Percentiles rank a stretch among this genome's conserved stretches.
phyloP scores from a whole-genome alignment of 2,329 filamentous ascomycete species.

The Colletotrichum filicis region DNA sequence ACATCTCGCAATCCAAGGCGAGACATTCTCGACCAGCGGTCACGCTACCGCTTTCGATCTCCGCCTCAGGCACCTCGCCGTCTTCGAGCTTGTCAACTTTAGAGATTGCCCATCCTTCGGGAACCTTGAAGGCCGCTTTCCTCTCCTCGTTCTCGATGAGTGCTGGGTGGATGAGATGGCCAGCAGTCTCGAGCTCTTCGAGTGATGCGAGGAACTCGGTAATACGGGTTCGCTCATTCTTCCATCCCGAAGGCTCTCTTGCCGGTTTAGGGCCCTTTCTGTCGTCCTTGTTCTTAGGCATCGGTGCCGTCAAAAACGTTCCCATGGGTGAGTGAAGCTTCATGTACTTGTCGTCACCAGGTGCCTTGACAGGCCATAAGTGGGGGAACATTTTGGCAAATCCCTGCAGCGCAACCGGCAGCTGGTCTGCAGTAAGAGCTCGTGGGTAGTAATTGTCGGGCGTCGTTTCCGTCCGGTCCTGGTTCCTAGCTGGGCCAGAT shows the following conservation, averaged over 20 bases:
- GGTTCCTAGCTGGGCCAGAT: slow-evolving; percentile 9
- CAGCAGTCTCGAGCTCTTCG: slow-evolving; percentile 83
- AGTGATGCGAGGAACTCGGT: slow-evolving; percentile 79
- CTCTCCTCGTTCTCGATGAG: slow-evolving; percentile 71
- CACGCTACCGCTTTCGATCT: slow-evolving; percentile 83
- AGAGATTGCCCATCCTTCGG: slow-evolving; percentile 87
- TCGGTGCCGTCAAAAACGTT: slow-evolving; percentile 81
- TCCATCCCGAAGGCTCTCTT: slow-evolving; percentile 73
- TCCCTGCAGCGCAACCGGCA: slow-evolving; percentile 68
- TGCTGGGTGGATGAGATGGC: slow-evolving; percentile 86
- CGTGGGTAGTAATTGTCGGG: slow-evolving; percentile 72
- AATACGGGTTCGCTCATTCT: slow-evolving; percentile 82
- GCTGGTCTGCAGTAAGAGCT: slow-evolving; percentile 58
- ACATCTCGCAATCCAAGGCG: slow-evolving; percentile 97
- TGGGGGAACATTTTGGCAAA: slow-evolving; percentile 87
- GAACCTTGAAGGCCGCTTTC: slow-evolving; percentile 61
- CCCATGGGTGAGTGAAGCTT: slow-evolving; percentile 89
- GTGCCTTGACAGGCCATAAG: slow-evolving; percentile 88
- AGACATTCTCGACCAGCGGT: slow-evolving; percentile 84
- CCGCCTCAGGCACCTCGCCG: slow-evolving; percentile 72
- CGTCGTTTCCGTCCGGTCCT: slow-evolving; percentile 50
- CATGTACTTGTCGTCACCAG: slow-evolving; percentile 83
- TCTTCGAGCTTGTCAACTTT: slow-evolving; percentile 73
- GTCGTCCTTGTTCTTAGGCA: slow-evolving; percentile 71
- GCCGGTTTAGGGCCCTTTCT: slow-evolving; percentile 70